Base-by-base conservation (phyloP, 2,329 filamentous ascomycete species). In the Verruconis gallopava region DNA sequence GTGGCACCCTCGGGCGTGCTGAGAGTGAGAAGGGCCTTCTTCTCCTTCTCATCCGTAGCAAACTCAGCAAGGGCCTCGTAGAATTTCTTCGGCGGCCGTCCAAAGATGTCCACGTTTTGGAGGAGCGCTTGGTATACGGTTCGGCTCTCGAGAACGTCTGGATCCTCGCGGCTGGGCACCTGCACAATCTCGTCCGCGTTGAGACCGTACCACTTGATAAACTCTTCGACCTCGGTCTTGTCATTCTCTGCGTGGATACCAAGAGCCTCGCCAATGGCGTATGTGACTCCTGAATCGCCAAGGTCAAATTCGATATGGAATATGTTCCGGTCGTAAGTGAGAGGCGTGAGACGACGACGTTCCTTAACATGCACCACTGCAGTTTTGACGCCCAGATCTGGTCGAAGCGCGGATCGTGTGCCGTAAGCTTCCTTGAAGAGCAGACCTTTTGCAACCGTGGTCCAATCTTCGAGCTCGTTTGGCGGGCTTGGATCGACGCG, bases 271-370 rank as follows among this genome's bases (percentile, higher is more conserved):
- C 91, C 91, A 54, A 98, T 96, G 58, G 93, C 85, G 66, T 98
- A 98, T 33, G 77, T 94, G 49, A 98, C 77, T 30, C 88, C 89
- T 22, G 89, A 93, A 54, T 80, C 66, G 46, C 89, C 89, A 18
- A 98, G 76, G 57, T 96, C 91, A 55, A 98, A 98, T 65, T 98
- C 91, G 48, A 98, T 96, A 67, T 98, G 91, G 80, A 98, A 98
- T 63, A 98, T 96, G 72, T 98, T 95, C 53, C 91, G 85, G 62
- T 96, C 88, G 58, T 98, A 98, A 21, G 79, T 81, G 18, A 64
- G 55, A 3, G 91, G 91, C 0, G 91, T 98, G 43, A 98, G 74
- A 49, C 91, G 79, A 47, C 91, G 84, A 67, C 93, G 95, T 69
- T 96, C 91, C 69, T 93, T 85, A 62, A 98, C 88, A 42, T 78